Percentiles rank a stretch among this genome's conserved stretches.
These are phyloP conservation scores for Funneliformis caledonium DNA, from an alignment of 371 early-diverging fungal species.

Conservation along the genomic window DNA sequence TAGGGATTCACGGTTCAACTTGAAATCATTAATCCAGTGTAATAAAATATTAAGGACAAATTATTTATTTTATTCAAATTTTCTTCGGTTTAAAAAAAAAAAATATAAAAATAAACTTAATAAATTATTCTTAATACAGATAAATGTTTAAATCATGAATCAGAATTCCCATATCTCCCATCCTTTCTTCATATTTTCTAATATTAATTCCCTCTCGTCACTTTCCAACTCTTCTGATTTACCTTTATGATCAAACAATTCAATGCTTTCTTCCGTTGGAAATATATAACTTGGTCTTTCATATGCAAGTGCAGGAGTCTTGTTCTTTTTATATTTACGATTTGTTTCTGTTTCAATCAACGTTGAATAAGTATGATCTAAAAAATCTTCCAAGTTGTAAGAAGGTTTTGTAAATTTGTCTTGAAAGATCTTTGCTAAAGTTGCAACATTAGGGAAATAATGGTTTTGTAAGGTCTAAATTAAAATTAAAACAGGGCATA, in stretches of 20 bases:
- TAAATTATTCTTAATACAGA: too few species aligned
- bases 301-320: conserved; percentile 65
- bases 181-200: neutral
- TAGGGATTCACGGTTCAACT: conserved; percentile 47
- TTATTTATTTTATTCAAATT: too few species aligned
- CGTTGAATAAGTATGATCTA: conserved; percentile 85
- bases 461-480: conserved; percentile 75
- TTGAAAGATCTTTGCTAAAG: conserved; percentile 81
- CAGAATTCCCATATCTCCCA: neutral
- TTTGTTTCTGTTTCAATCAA: conserved; percentile 73
- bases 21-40: neutral
- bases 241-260: neutral
- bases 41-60: too few species aligned
- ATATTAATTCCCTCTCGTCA: neutral
- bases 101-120: too few species aligned
- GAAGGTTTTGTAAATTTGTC: conserved; percentile 85
- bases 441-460: conserved; percentile 83
- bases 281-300: conserved; percentile 59
- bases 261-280: neutral
- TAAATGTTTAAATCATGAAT: neutral
- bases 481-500: neutral
- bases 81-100: too few species aligned
- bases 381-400: conserved; percentile 89
- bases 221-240: neutral
- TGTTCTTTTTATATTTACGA: conserved; percentile 14